These are phyloP conservation scores for Bipolaris sorokiniana DNA, from an alignment of 2,329 filamentous ascomycete genomes.

Conservation along the genomic window DNA sequence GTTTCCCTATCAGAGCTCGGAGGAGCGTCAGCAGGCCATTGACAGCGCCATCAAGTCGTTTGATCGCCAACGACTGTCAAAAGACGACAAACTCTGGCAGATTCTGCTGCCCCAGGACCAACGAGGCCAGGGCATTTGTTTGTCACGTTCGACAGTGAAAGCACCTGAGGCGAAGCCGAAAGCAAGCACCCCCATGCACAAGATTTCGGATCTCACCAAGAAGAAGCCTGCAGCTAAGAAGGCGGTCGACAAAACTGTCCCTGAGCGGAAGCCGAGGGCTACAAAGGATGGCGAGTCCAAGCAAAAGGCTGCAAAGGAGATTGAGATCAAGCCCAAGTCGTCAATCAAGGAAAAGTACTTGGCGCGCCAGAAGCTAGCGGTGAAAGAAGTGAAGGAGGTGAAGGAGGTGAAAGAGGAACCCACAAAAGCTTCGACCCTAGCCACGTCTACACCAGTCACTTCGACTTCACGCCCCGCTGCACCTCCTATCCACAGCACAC, in stretches of 20 bases:
- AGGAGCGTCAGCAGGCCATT: conserved; percentile 65
- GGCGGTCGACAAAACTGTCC: conserved; percentile 52
- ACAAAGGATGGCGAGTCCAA: conserved; percentile 22
- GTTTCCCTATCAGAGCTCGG: conserved; percentile 62
- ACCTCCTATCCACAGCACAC: conserved; percentile 26
- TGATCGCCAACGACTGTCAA: conserved; percentile 65
- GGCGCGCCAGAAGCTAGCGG: conserved; percentile 26
- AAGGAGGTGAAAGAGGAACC: conserved; percentile 34
- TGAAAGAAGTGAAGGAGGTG: conserved; percentile 30
- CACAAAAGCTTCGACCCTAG: conserved; percentile 27
- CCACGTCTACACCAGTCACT: conserved; percentile 16
- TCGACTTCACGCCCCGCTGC: conserved; percentile 27
- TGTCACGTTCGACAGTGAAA: conserved; percentile 64
- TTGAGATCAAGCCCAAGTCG: conserved; percentile 31
- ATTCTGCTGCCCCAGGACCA: conserved; percentile 65
- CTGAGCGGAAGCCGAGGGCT: conserved; percentile 28
- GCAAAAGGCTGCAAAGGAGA: conserved; percentile 18
- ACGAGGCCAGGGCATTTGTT: conserved; percentile 65
- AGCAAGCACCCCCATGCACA: conserved; percentile 45
- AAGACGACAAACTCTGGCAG: conserved; percentile 68
- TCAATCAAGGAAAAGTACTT: conserved; percentile 35
- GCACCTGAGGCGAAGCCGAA: conserved; percentile 46
- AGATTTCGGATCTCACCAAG: conserved; percentile 49
- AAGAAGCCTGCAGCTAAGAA: conserved; percentile 53
- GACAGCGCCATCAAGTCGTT: conserved; percentile 68